Percentiles rank a stretch among this genome's conserved stretches.
Evolutionary conservation across 345 rosid genomes (phyloP).

Genomic region (Cardiospermum halicacabum): DNA sequence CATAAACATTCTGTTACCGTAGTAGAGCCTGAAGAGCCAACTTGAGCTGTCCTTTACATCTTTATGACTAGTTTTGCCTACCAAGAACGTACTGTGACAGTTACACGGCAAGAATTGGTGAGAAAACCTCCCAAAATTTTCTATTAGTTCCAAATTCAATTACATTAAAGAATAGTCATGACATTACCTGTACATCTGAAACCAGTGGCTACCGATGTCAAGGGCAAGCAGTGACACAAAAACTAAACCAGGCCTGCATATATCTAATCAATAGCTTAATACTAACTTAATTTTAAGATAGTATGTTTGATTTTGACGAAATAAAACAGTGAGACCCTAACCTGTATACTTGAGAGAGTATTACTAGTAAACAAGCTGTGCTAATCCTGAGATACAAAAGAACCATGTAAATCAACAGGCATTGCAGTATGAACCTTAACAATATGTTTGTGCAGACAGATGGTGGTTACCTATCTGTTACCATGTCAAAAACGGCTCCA

Average conservation of each 20-base stretch:
- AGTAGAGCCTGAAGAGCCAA: slow-evolving; percentile 90
- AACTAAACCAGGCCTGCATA: slow-evolving; percentile 79
- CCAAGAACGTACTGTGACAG: slow-evolving; percentile 75
- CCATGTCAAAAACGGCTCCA: slow-evolving; percentile 97
- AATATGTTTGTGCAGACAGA: background rate
- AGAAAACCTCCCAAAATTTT: no score
- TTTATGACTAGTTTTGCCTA: slow-evolving; percentile 85
- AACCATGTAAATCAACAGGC: slow-evolving; percentile 3
- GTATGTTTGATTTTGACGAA: background rate
- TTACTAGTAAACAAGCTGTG: slow-evolving; percentile 89
- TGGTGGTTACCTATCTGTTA: slow-evolving; percentile 74
- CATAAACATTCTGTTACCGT: slow-evolving; percentile 92
- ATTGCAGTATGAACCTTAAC: background rate
- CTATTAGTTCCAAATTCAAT: slow-evolving; percentile 5
- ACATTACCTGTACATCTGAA: slow-evolving; percentile 86
- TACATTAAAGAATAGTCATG: slow-evolving; percentile 1
- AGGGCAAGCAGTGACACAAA: slow-evolving; percentile 81
- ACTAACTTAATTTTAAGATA: background rate
- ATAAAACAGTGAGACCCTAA: slow-evolving; percentile 9
- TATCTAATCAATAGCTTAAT: slow-evolving; percentile 2
- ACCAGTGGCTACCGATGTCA: slow-evolving; percentile 93
- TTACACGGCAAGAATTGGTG: slow-evolving; percentile 14
- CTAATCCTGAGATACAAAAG: slow-evolving; percentile 62
- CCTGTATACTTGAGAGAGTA: slow-evolving; percentile 88
- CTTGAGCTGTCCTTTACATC: slow-evolving; percentile 90